phyloP scores from a whole-genome alignment of 2,329 filamentous ascomycete species.

The Diaporthe vaccinii region DNA sequence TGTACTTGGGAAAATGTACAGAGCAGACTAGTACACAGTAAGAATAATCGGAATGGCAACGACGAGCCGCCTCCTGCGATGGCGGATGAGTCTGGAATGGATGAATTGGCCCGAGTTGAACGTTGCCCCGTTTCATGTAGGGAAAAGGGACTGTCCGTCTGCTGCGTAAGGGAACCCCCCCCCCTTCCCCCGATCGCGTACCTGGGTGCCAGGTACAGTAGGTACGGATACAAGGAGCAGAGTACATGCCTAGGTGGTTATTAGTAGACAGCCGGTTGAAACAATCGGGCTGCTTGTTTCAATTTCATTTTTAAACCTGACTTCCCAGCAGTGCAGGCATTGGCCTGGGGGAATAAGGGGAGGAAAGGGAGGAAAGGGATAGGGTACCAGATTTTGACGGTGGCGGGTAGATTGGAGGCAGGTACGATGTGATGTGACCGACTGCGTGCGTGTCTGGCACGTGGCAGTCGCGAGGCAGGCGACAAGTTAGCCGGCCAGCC shows the following conservation, averaged over 20 bases:
- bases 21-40: constrained; percentile 13
- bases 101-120: constrained; percentile 8
- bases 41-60: not conserved
- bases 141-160: not conserved
- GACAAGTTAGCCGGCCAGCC: not conserved
- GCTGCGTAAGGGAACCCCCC: not conserved
- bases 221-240: not conserved
- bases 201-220: not conserved
- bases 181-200: not conserved
- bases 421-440: constrained; percentile 18
- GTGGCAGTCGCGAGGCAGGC: constrained; percentile 19
- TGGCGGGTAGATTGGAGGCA: constrained; percentile 2
- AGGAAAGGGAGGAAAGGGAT: constrained; percentile 8
- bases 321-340: constrained; percentile 4
- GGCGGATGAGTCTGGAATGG: constrained; percentile 23
- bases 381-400: constrained; percentile 6
- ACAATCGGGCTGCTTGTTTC: constrained; percentile 30
- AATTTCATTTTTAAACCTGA: not conserved
- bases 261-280: not conserved
- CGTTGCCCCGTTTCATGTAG: constrained; percentile 15
- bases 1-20: not conserved
- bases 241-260: not conserved
- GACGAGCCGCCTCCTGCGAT: not conserved
- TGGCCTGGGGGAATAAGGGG: not conserved
- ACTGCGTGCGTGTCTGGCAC: constrained; percentile 15